These are phyloP conservation scores for Hirschfeldia incana DNA, from an alignment of 345 rosid species.

Conservation along the genomic window DNA sequence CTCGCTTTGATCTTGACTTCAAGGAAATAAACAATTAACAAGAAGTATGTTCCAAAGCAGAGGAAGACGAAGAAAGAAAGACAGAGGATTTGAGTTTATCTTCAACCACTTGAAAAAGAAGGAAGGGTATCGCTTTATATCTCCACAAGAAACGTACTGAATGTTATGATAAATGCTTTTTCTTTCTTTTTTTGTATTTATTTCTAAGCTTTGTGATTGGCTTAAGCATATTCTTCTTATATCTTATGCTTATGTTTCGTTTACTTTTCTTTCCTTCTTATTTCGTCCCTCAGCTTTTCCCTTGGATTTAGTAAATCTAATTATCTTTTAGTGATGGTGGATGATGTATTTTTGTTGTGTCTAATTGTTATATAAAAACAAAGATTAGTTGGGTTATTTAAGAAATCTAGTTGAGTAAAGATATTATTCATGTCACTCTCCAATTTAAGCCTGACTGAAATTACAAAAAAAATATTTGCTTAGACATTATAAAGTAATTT, in stretches of 20 bases:
- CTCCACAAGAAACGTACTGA: conserved; percentile 12
- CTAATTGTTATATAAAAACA: background rate
- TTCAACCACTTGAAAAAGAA: conserved; percentile 6
- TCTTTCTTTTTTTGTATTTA: background rate
- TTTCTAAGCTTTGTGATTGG: conserved; percentile 23
- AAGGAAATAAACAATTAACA: background rate
- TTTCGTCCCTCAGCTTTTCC: background rate
- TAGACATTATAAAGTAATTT: background rate
- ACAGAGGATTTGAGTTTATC: background rate
- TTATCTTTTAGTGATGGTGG: background rate
- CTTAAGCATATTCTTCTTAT: conserved; percentile 21
- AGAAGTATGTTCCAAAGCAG: background rate
- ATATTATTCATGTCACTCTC: conserved; percentile 30
- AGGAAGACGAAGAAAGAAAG: conserved; percentile 10
- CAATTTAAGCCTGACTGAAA: background rate
- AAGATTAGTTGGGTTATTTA: conserved; percentile 3
- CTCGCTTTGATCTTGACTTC: conserved; percentile 20
- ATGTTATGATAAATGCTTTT: conserved; percentile 12
- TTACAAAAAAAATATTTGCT: background rate
- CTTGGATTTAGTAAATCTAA: conserved; percentile 40
- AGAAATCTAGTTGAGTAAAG: background rate
- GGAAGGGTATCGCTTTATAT: conserved; percentile 27
- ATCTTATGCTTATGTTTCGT: conserved; percentile 13
- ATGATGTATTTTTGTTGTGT: conserved; percentile 10
- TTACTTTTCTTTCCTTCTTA: conserved; percentile 14